Evolutionary conservation across 345 rosid genomes (phyloP), one percentile per base, ranked within the genome.

Genomic region (Erysimum cheiranthoides): DNA sequence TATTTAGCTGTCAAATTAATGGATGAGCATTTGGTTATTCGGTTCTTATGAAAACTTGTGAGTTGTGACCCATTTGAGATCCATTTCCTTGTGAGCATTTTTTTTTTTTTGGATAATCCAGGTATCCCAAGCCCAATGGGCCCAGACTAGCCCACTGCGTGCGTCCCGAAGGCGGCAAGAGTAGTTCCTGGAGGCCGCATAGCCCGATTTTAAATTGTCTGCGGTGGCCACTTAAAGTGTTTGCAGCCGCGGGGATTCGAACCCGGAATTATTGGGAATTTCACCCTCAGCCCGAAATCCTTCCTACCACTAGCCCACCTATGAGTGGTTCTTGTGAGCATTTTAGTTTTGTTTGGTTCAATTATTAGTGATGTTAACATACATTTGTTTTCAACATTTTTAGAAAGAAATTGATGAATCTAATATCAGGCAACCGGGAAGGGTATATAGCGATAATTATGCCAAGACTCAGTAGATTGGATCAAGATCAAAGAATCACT

Each of bases 361-460:
- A 18, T 21, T 50, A 4, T 32, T 3, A 8, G 8, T 34, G 7
- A n/a, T 57, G 40, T 57, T 57, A 32, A n/a, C 61, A 31, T n/a
- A 11, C 31, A 12, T 39, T 39, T 38, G 21, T 68, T 4, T 32
- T 31, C n/a, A 16, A 21, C 6, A 3, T 66, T 66, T 7, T 53
- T 68, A 14, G 11, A 27, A 38, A 11, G 5, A 68, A 52, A 18
- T 9, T 42, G 18, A 43, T 38, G 27, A 38, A 13, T 66, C 7
- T 43, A 46, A 35, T 46, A 61, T 66, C 85, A 90, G 91, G 86
- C 90, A 85, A 81, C 39, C 77, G 88, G 72, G 88, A 92, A 84
- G 90, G 88, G 63, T 88, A 82, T 69, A 74, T 83, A 36, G 89
- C 89, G 4, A 89, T 89, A 35, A 79, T 84, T 30, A 84, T 86